Conservation (phyloP, 163 green algal species). For the Volvox carteri region DNA sequence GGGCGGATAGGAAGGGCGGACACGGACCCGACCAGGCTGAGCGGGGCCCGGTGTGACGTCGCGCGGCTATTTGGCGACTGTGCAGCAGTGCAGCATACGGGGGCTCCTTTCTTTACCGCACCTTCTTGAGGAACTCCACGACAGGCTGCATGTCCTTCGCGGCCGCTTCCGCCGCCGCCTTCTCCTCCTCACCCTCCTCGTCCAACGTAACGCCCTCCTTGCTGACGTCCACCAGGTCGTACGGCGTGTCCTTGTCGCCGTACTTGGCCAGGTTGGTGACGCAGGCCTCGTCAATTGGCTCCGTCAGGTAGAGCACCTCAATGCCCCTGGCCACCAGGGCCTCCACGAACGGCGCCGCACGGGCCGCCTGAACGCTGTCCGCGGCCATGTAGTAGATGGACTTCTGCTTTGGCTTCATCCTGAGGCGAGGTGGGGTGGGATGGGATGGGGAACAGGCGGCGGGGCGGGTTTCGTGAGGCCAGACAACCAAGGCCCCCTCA, state of each 20-base stretch:
- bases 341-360: slow-evolving; percentile 94
- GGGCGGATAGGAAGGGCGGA: background rate
- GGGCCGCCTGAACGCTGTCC: slow-evolving; percentile 83
- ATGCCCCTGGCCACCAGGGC: slow-evolving; percentile 88
- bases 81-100: too few species aligned
- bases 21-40: background rate
- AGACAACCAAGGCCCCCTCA: too few species aligned
- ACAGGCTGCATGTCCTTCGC: slow-evolving; percentile 81
- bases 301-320: slow-evolving; percentile 96
- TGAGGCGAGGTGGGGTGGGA: background rate
- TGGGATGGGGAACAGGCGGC: background rate
- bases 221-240: slow-evolving; percentile 92
- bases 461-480: too few species aligned
- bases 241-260: slow-evolving; percentile 83
- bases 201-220: slow-evolving; percentile 90
- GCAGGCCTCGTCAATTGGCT: slow-evolving; percentile 97
- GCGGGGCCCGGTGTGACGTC: too few species aligned
- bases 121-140: slow-evolving; percentile 90
- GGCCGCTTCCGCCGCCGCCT: slow-evolving; percentile 75
- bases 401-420: slow-evolving; percentile 95
- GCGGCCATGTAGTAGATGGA: slow-evolving; percentile 97
- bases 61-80: too few species aligned
- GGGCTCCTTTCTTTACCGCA: too few species aligned
- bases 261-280: slow-evolving; percentile 88
- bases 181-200: slow-evolving; percentile 63